Evolutionary conservation across 495 filamentous ascomycete genomes (phyloP), one percentile per base, ranked within the genome.

Genomic region (Aspergillus nanangensis): DNA sequence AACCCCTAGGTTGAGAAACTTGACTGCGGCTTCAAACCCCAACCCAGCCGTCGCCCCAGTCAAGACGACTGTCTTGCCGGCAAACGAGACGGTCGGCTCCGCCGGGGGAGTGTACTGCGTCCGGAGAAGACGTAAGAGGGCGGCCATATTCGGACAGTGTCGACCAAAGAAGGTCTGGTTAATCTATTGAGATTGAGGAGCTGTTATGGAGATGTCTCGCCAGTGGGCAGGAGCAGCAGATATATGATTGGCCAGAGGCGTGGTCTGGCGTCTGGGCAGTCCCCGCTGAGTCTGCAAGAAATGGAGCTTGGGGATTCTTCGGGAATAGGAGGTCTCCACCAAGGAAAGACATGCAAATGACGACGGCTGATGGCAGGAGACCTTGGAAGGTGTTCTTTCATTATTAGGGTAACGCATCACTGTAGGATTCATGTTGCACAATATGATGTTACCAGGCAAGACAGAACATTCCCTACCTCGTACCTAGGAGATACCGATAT

Each of bases 41-140:
- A 79, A 52, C 8, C 75, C 75, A 3, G 68, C 72, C 31, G 63
- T 82, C 35, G 78, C 71, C 15, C 79, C 80, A 8, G 79, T 84
- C 11, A 83, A 55, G 19, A 84, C 46, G 38, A 82, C 69, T 7
- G 77, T 75, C 50, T 73, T 75, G 22, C 69, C 69, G 8, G 63
- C 63, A 36, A 75, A 72, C 2, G 68, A 67, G 21, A 62, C 49
- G 13, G 41, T 57, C 5, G 67, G 67, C 27, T 72, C 63, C 15
- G 50, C 53, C 1, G 71, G 71, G 2, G 67, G 61, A 9, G 46
- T 66, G 27, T 60, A 65, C 50, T 69, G 67, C 45, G 57, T 58
- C 36, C 60, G 64, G 4, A 69, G 53, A 27, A 74, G 62, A 10
- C 65, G 58, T n/a, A 69, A 46, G 2, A 72, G 52, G 15, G 61